Evolutionary conservation across 2,329 filamentous ascomycete species (phyloP).

Genomic region (Scytalidium lignicola): DNA sequence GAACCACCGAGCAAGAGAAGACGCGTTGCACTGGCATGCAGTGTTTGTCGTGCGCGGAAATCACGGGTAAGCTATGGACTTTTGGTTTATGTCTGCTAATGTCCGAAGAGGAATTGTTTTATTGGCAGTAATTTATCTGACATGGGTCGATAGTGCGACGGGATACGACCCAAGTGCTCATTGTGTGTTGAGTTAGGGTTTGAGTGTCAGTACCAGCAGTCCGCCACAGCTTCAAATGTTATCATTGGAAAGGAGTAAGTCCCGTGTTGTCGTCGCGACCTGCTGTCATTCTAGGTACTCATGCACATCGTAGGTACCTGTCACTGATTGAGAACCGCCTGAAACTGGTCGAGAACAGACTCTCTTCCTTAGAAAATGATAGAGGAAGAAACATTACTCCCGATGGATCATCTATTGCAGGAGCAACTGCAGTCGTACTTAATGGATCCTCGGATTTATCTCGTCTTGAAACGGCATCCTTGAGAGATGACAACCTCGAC

Average conservation of each 20-base stretch:
- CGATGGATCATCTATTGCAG: slow-evolving; percentile 31
- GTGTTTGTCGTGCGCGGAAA: background rate
- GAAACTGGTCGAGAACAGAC: slow-evolving; percentile 22
- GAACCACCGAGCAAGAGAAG: background rate
- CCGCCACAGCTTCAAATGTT: slow-evolving; percentile 30
- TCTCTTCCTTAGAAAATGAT: slow-evolving; percentile 24
- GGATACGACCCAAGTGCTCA: slow-evolving; percentile 35
- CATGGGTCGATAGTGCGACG: slow-evolving; percentile 33
- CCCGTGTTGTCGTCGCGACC: background rate
- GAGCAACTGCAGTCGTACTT: slow-evolving; percentile 4
- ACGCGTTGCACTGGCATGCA: background rate
- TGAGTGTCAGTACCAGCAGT: slow-evolving; percentile 37
- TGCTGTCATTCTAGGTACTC: background rate
- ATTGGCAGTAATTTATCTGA: background rate
- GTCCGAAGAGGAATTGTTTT: too few relatives aligned
- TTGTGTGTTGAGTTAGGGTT: slow-evolving; percentile 35
- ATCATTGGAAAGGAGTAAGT: slow-evolving; percentile 35
- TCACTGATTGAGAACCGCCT: slow-evolving; percentile 22
- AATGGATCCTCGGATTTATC: background rate
- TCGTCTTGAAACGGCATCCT: slow-evolving; percentile 6
- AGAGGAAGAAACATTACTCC: slow-evolving; percentile 22
- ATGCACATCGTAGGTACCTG: slow-evolving; percentile 2
- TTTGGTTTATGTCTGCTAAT: background rate
- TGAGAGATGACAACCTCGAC: slow-evolving; percentile 9
- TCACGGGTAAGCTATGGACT: background rate